Percentiles rank a stretch among this genome's conserved stretches.
Evolutionary conservation across 2,329 filamentous ascomycete species (phyloP).

Genomic region (Hymenotorrendiella dingleyae): DNA sequence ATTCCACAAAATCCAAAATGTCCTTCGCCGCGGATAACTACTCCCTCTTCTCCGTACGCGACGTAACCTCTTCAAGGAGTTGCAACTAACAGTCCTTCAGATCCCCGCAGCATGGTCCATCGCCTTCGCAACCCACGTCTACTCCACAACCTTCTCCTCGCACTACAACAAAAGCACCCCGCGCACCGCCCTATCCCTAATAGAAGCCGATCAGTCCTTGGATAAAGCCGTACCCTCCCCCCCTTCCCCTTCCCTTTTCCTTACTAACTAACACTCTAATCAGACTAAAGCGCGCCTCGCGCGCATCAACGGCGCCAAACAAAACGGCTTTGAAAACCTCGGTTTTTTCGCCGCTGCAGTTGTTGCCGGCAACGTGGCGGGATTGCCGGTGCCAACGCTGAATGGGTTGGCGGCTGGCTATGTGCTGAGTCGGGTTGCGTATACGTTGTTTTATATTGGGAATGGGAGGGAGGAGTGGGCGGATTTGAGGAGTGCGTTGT

Average conservation of each 20-base stretch:
- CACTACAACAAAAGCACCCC: conserved; percentile 28
- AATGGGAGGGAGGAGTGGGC: not conserved
- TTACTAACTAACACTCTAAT: not conserved
- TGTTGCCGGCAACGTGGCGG: conserved; percentile 4
- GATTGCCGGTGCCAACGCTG: not conserved
- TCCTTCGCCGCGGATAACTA: conserved; percentile 4
- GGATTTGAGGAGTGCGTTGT: not conserved
- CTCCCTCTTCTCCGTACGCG: conserved; percentile 6
- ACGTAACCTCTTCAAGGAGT: not conserved
- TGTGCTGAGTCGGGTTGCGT: not conserved
- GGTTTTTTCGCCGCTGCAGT: conserved; percentile 5
- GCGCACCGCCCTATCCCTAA: conserved; percentile 23
- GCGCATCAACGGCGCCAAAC: conserved; percentile 4
- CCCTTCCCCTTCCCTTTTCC: not conserved
- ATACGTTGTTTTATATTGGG: not conserved
- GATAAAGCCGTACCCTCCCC: conserved; percentile 20
- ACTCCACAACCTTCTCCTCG: conserved; percentile 23
- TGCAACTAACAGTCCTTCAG: conserved; percentile 8
- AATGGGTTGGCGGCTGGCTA: conserved; percentile 1
- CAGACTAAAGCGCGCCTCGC: conserved; percentile 1
- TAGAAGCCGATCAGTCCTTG: conserved; percentile 28
- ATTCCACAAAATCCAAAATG: too few relatives aligned
- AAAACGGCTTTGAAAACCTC: conserved; percentile 5
- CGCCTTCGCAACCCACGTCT: conserved; percentile 31
- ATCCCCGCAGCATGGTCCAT: conserved; percentile 29